Evolutionary conservation across 73 alveolate species (phyloP).

Genomic region (Symbiodinium pilosum): DNA sequence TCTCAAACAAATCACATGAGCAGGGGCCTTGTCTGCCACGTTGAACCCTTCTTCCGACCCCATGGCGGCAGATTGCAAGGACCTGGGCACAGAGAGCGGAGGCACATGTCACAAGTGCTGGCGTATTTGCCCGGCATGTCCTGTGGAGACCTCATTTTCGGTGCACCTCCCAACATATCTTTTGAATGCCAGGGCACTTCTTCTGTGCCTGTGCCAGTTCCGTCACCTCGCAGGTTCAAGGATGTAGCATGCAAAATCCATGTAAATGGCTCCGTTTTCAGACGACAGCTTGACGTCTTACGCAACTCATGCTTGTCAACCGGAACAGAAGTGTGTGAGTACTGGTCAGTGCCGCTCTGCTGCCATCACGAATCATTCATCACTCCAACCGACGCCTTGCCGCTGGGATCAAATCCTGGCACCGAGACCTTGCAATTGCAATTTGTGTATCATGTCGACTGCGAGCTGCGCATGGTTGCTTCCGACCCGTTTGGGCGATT

Average conservation of each 20-base stretch:
- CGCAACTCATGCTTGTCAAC: too few species aligned
- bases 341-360: background rate
- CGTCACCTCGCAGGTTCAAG: too few species aligned
- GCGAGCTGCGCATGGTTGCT: too few species aligned
- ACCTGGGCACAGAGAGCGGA: background rate
- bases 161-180: background rate
- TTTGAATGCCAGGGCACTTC: background rate
- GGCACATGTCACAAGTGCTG: too few species aligned
- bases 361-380: background rate
- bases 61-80: constrained; percentile 98
- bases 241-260: too few species aligned
- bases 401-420: constrained; percentile 97
- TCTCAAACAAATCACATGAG: background rate
- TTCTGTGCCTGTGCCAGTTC: constrained; percentile 82
- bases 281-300: too few species aligned
- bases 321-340: too few species aligned
- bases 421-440: constrained; percentile 96
- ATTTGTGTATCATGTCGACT: too few species aligned
- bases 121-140: too few species aligned
- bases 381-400: constrained; percentile 61
- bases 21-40: constrained; percentile 95
- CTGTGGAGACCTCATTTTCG: too few species aligned
- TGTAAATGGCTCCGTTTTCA: too few species aligned
- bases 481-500: too few species aligned
- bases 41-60: constrained; percentile 96